Evolutionary conservation across 2,329 filamentous ascomycete genomes (phyloP), one percentile per base, ranked within the genome.

Genomic region (Ramichloridium luteum): DNA sequence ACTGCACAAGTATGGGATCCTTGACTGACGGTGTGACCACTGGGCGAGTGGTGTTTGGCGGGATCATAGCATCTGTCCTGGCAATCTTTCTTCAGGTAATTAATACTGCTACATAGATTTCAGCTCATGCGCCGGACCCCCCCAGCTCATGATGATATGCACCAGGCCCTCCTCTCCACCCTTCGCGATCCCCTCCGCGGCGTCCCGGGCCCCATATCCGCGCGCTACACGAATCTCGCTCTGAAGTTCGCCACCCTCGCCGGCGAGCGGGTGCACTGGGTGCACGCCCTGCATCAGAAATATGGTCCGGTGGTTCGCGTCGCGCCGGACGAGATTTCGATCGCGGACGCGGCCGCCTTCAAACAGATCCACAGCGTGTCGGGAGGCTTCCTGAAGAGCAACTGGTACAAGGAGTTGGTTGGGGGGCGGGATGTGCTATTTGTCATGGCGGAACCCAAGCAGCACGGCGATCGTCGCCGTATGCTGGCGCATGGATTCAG

Each of bases 261-360:
- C 4, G 57, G 58, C 6, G 50, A 54, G 8, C 51, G 58, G 2
- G 53, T 57, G 29, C 53, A 57, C 33, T 57, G 58, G 40, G 55
- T 61, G 20, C 49, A 61, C 34, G 34, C 39, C 4, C 46, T 62
- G 1, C 58, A 62, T 38, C 32, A 49, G 17, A 31, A 37, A 22
- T 51, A 53, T 33, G 52, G 51, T 3, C 44, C 46, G 2, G 38
- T 44, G 23, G 52, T 55, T 6, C 46, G 51, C 10, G 42, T 53
- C 14, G 27, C 42, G 13, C 52, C 52, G 1, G 33, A 41, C 8
- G 52, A 54, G 35, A 26, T 53, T 11, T 42, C 48, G 14, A 40
- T 55, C 33, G 40, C 46, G 16, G 48, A 51, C 29, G 31, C 42
- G 3, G 31, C 40, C 12, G 44, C 36, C 9, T 48, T 50, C 36